Base-by-base conservation (phyloP, 192 early-diverging fungal genomes). In the Piromyces sp. region DNA sequence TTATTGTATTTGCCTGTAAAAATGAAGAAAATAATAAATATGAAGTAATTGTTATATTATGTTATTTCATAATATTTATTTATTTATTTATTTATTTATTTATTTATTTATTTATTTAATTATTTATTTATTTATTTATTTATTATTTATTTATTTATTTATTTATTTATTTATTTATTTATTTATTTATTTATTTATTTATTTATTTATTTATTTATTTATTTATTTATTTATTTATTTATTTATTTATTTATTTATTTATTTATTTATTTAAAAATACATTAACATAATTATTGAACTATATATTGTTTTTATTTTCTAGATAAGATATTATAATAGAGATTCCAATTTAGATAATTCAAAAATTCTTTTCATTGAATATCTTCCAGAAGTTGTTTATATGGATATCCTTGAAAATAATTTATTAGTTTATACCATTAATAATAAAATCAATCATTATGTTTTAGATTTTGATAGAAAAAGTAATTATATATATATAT, bases 301-400 rank as follows among this genome's bases (percentile, higher is more conserved):
- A 17, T 81, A 79, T 30, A 40, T 36, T 9, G 40, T 15, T 7
- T 29, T 86, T n/a, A n/a, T n/a, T n/a, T n/a, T n/a, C n/a, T n/a
- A 95, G 93, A 84, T 95, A 80, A 86, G 92, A 4, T 81, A 94
- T 78, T 94, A 92, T 81, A 91, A 92, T 33, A 86, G 93, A 33
- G 94, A 95, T 42, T 86, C 86, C 5, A 95, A 93, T 80, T 83
- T 94, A 80, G 92, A 93, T 82, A 86, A 89, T 80, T 83, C 86
- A n/a, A 83, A 91, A n/a, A 84, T 92, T n/a, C 83, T 94, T 12
- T 86, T 89, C 81, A 87, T 84, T 5, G 89, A 92, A 80, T 79
- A 83, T 29, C 82, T 94, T 14, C 80, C 88, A 2, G 38, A 85
- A 3, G 87, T 91, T 17, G 78, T 88, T 5, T 86, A 89, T 68